Evolutionary conservation across 257 asterid species (phyloP).

Genomic region (Vinca minor): DNA sequence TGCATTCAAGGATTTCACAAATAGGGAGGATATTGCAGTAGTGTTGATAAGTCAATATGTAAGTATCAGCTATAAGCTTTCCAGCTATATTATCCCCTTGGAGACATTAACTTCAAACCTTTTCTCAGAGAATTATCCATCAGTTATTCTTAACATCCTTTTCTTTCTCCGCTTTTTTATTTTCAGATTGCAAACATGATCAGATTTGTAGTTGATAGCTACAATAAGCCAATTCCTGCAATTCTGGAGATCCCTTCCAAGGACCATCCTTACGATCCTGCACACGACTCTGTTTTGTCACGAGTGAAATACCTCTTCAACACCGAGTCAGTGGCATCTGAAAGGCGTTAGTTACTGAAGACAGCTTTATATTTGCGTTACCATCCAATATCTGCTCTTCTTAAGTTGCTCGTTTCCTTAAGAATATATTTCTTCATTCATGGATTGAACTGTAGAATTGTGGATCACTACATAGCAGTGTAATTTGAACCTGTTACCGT

Average conservation of each 20-base stretch:
- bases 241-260: constrained; percentile 91
- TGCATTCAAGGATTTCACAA: constrained; percentile 76
- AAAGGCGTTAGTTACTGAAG: constrained; percentile 37
- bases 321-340: constrained; percentile 59
- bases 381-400: background rate
- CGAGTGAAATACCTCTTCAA: constrained; percentile 71
- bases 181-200: constrained; percentile 79
- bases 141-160: background rate
- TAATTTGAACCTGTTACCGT: background rate
- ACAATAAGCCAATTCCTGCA: constrained; percentile 84
- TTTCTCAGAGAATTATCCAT: background rate
- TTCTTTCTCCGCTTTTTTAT: background rate
- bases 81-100: background rate
- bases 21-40: constrained; percentile 80
- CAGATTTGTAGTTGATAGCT: constrained; percentile 79
- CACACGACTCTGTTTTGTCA: constrained; percentile 82
- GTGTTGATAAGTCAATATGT: constrained; percentile 90
- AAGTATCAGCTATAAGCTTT: constrained; percentile 23
- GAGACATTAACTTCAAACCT: background rate
- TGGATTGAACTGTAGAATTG: background rate
- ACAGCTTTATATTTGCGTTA: background rate
- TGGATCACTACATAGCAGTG: background rate
- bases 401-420: background rate
- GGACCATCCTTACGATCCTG: constrained; percentile 92
- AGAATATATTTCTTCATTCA: background rate